Percentiles rank a stretch among this genome's conserved stretches.
Conservation (phyloP, 139 green algal species). For the Micractinium conductrix region DNA sequence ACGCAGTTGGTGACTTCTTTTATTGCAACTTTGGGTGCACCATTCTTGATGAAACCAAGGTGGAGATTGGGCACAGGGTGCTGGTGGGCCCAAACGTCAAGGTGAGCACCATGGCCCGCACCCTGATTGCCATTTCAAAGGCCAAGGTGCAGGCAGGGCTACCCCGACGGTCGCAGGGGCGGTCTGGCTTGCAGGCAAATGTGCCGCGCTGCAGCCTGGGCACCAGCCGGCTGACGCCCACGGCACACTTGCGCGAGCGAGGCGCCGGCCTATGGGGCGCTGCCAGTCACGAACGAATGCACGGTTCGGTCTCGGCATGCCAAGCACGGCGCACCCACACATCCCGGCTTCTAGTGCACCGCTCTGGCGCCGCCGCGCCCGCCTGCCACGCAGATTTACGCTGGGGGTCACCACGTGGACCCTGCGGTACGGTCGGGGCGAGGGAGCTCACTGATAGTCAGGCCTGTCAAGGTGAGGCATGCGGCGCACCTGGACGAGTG, state of each 20-base stretch:
- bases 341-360: neutral
- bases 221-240: neutral
- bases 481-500: neutral
- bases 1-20: conserved; percentile 31
- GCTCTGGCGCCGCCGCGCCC: neutral
- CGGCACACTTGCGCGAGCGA: neutral
- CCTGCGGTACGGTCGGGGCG: neutral
- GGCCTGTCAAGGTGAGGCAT: neutral
- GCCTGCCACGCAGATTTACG: neutral
- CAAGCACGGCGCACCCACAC: neutral
- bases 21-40: conserved; percentile 50
- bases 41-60: conserved; percentile 55
- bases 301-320: neutral
- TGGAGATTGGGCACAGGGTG: conserved; percentile 56
- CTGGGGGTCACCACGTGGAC: conserved; percentile 12
- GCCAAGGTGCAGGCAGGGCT: no score
- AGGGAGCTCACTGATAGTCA: neutral
- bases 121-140: no score
- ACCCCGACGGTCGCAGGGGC: neutral
- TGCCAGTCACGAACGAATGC: neutral
- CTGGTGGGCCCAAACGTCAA: conserved; percentile 60
- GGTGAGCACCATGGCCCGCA: no score
- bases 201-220: neutral
- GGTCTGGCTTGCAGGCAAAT: neutral
- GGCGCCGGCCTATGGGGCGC: neutral